phyloP scores from a whole-genome alignment of 2,329 filamentous ascomycete species.

The Cytospora piceae region DNA sequence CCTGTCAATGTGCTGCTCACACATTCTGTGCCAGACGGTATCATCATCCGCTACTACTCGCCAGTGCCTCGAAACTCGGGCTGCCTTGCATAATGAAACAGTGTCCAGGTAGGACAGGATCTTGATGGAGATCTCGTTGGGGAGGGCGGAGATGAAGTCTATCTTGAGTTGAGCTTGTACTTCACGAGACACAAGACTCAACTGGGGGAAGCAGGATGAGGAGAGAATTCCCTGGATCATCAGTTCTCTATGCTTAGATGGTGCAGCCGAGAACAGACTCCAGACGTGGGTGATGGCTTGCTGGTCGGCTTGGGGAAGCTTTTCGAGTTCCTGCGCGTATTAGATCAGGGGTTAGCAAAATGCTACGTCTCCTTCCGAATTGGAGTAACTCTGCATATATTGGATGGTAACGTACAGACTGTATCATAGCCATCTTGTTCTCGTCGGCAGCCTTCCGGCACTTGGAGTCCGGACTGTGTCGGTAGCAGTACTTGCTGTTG shows the following conservation, averaged over 20 bases:
- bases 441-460: slow-evolving; percentile 93
- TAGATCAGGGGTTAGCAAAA: slow-evolving; percentile 34
- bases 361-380: slow-evolving; percentile 4
- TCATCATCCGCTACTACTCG: slow-evolving; percentile 91
- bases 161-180: slow-evolving; percentile 96
- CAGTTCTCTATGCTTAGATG: slow-evolving; percentile 88
- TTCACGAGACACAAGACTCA: slow-evolving; percentile 88
- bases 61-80: slow-evolving; percentile 91
- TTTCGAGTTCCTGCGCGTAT: slow-evolving; percentile 71
- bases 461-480: slow-evolving; percentile 91
- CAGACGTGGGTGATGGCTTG: slow-evolving; percentile 97
- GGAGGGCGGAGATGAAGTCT: slow-evolving; percentile 89
- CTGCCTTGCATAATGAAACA: slow-evolving; percentile 90
- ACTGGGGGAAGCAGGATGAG: slow-evolving; percentile 95
- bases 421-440: slow-evolving; percentile 92
- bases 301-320: slow-evolving; percentile 81
- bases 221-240: slow-evolving; percentile 97
- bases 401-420: slow-evolving; percentile 64
- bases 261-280: slow-evolving; percentile 96
- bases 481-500: slow-evolving; percentile 94
- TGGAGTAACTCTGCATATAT: slow-evolving; percentile 5
- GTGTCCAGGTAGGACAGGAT: slow-evolving; percentile 93
- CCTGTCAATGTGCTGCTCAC: slow-evolving; percentile 91
- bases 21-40: slow-evolving; percentile 98
- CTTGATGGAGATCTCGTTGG: slow-evolving; percentile 88